Conservation (phyloP, 2,329 filamentous ascomycete genomes). For the Aureobasidium lini region DNA sequence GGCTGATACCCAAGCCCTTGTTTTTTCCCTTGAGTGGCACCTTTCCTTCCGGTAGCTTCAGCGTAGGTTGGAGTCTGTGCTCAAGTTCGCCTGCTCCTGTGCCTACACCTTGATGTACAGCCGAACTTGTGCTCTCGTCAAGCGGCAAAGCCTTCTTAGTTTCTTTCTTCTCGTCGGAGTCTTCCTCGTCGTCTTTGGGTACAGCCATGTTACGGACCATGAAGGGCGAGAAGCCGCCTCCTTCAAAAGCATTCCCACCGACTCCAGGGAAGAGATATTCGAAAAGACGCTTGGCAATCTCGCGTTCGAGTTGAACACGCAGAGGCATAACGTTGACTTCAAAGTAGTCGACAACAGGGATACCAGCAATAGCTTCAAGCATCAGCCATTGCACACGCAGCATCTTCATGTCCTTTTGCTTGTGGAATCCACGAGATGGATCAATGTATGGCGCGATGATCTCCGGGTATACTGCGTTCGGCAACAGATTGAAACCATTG, state of each 20-base stretch:
- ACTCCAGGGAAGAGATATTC: slow-evolving; percentile 95
- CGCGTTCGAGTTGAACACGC: slow-evolving; percentile 86
- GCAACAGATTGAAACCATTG: slow-evolving; percentile 80
- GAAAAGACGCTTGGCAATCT: slow-evolving; percentile 86
- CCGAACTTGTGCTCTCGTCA: not conserved
- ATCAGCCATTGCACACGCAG: slow-evolving; percentile 95
- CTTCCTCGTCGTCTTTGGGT: slow-evolving; percentile 40
- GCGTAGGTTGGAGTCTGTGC: slow-evolving; percentile 72
- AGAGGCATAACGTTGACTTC: slow-evolving; percentile 90
- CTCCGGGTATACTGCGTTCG: slow-evolving; percentile 86
- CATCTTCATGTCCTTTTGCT: slow-evolving; percentile 68
- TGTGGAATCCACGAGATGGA: slow-evolving; percentile 45
- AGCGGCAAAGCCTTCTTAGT: not conserved
- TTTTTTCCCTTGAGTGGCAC: slow-evolving; percentile 21
- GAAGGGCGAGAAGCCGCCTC: slow-evolving; percentile 56
- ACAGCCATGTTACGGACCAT: slow-evolving; percentile 46
- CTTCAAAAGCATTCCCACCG: slow-evolving; percentile 43
- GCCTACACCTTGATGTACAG: slow-evolving; percentile 38
- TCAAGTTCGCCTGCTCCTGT: slow-evolving; percentile 69
- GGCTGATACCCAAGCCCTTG: slow-evolving; percentile 27
- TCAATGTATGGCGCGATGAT: slow-evolving; percentile 90
- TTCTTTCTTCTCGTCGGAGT: slow-evolving; percentile 24
- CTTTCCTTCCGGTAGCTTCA: slow-evolving; percentile 46
- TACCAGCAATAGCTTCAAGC: slow-evolving; percentile 95
- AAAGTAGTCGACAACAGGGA: slow-evolving; percentile 94